Base-by-base conservation (phyloP, 2,329 filamentous ascomycete species). In the Diaporthe capsici region DNA sequence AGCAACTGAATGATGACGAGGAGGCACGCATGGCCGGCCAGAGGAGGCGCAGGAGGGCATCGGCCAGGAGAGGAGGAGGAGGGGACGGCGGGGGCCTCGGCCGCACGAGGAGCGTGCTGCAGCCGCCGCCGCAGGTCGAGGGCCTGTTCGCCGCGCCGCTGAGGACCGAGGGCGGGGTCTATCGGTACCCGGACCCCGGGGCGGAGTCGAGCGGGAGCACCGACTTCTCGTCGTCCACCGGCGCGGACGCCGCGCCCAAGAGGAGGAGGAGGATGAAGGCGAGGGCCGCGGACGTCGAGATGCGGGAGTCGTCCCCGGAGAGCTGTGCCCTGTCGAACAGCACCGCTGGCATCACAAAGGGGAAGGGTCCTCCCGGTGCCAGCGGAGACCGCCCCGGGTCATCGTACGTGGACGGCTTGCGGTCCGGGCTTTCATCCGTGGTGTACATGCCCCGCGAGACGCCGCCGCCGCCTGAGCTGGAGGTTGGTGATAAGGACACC, bases 101-200 rank as follows among this genome's bases (percentile, higher is more conserved):
- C 79, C 88, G 84, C 80, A 86, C 83, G 79, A 88, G 81, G 84
- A 93, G 83, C 87, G 91, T 83, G 55, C 87, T 98, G 31, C 91
- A 93, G 79, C 96, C 96, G 0, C 92, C 94, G 0, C 90, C 93
- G 78, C 90, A 90, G 75, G 85, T 98, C 51, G 93, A 96, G 79
- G 95, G 95, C 75, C 92, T 93, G 77, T 98, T 98, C 81, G 91
- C 93, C 3, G 91, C 92, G 12, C 91, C 94, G 3, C 90, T 94
- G 81, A 89, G 90, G 80, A 89, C 93, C 49, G 88, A 92, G 15
- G 90, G 91, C 71, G 93, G 93, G 37, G 92, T 90, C 84, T 96
- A 95, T 82, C 86, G 90, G 76, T 92, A 95, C 81, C 86, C 86
- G 13, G 93, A 94, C 81, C 76, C 68, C 31, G 76, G 55, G 61